Evolutionary conservation across 371 early-diverging fungal species (phyloP).

Genomic region (Quaeritorhiza haematococci): DNA sequence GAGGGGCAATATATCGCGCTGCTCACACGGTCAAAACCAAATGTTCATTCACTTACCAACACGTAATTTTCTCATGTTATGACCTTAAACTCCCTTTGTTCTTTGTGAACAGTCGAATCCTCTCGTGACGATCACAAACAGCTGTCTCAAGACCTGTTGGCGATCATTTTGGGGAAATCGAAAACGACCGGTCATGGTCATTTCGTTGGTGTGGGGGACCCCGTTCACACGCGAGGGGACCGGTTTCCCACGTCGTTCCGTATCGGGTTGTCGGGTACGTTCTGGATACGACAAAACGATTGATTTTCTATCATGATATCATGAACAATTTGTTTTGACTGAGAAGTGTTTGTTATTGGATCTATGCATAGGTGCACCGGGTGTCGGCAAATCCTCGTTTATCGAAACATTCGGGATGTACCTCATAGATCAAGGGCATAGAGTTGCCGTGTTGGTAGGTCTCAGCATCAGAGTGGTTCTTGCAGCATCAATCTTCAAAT

Average conservation of each 20-base stretch:
- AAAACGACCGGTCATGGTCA: constrained; percentile 4
- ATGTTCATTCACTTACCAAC: background rate
- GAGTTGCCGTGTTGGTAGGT: constrained; percentile 66
- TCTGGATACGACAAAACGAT: background rate
- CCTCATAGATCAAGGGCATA: constrained; percentile 53
- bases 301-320: background rate
- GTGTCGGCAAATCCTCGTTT: constrained; percentile 78
- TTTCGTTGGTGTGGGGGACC: background rate
- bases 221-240: constrained; percentile 5
- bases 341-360: background rate
- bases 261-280: constrained; percentile 57
- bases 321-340: background rate
- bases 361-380: constrained; percentile 54
- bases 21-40: too few relatives aligned
- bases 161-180: constrained; percentile 25
- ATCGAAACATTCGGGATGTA: constrained; percentile 74
- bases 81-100: background rate
- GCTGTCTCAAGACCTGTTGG: constrained; percentile 51
- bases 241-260: constrained; percentile 44
- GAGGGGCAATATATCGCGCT: too few relatives aligned
- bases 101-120: constrained; percentile 49
- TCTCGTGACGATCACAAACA: constrained; percentile 48
- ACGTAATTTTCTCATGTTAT: background rate
- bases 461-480: background rate
- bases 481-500: background rate